These are phyloP conservation scores for Nitzschia palea DNA, from an alignment of 108 stramenopile species.

Conservation along the genomic window DNA sequence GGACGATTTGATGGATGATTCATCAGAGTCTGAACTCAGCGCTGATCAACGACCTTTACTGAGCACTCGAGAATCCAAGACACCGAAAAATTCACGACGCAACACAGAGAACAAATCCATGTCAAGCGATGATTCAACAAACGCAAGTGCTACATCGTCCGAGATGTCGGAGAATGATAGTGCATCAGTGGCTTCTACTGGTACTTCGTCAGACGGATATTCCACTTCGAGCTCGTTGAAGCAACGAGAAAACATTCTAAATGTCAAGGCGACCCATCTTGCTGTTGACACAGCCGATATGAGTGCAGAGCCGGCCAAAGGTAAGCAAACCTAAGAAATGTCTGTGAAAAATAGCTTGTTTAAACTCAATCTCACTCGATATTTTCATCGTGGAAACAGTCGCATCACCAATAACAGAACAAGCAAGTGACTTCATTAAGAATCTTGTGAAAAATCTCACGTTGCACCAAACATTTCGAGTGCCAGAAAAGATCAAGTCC, in stretches of 20 bases:
- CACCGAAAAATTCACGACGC: too few species aligned
- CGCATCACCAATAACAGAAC: neutral
- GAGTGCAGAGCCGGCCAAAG: neutral
- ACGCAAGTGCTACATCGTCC: neutral
- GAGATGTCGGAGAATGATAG: neutral
- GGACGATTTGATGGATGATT: too few species aligned
- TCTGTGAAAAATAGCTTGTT: neutral
- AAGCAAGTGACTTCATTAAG: neutral
- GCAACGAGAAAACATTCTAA: too few species aligned
- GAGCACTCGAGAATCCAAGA: too few species aligned
- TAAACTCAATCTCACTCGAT: neutral
- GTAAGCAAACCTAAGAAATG: neutral
- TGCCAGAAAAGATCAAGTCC: slow-evolving; percentile 1
- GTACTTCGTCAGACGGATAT: neutral
- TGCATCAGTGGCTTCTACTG: neutral
- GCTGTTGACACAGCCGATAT: neutral
- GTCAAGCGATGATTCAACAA: neutral
- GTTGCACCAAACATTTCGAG: neutral
- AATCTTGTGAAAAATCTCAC: neutral
- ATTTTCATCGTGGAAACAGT: too few species aligned
- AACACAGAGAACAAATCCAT: too few species aligned
- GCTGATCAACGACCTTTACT: too few species aligned
- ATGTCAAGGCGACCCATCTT: too few species aligned
- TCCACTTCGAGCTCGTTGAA: slow-evolving; percentile 1
- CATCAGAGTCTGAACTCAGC: too few species aligned